Evolutionary conservation across 139 green algal species (phyloP), one percentile per base, ranked within the genome.

Genomic region (Chlamydomonas asymmetrica): DNA sequence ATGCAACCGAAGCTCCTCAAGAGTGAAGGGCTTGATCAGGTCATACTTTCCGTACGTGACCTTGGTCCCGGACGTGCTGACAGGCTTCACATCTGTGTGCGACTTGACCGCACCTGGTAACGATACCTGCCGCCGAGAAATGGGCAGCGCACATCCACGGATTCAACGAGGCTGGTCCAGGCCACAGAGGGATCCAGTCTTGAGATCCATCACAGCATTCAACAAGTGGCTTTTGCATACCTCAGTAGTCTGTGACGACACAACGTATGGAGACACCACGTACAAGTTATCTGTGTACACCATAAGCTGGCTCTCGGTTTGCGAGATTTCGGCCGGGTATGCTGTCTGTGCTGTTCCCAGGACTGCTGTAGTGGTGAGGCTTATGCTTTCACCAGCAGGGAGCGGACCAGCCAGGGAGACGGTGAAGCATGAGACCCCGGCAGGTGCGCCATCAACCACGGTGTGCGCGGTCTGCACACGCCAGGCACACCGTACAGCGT

Each of bases 241-340:
- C 63, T 82, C 86, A 9, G 77, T 87, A 59, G 56, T 88, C 80
- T 97, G 87, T 4, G 65, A 66, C 5, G 73, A 49, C 35, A 93
- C 78, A 0, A 22, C 16, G 73, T 97, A 97, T 0, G 92, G 88
- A n/a, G 84, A 92, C 34, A 92, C 16, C 23, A 89, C 65, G 49
- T 87, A 88, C 29, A 85, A 38, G 31, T 79, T 88, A 69, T 82
- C 88, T 3, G 74, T 37, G 63, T 84, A 94, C 72, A 92, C 29
- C 54, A 97, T 82, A 1, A 87, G 80, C 87, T 97, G 93, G 20
- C 60, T 39, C 3, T 97, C 93, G 1, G 45, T 45, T 75, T 97
- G 93, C 25, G 29, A 34, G 3, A 95, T 80, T 50, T 89, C 74
- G 5, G 78, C 79, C 1, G 93, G 93, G 56, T 87, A 79, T 0